Evolutionary conservation across 306 rosid species (phyloP).

Genomic region (Cucurbita moschata): DNA sequence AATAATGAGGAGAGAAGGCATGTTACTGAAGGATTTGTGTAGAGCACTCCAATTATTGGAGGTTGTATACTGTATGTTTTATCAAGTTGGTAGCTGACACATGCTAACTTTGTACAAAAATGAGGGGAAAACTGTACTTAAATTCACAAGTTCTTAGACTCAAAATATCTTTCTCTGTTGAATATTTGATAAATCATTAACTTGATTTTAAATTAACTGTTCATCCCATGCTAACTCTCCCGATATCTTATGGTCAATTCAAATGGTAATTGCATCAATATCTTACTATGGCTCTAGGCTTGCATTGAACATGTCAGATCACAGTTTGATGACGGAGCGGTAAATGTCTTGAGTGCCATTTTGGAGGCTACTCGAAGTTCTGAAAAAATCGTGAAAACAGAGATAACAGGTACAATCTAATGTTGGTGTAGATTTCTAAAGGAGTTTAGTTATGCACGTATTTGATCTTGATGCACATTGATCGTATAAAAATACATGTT

Average conservation of each 20-base stretch:
- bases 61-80: neutral
- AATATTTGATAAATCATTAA: too few species aligned
- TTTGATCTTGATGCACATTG: neutral
- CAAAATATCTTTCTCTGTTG: neutral
- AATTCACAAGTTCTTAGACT: neutral
- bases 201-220: too few species aligned
- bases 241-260: neutral
- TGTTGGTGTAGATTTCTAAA: neutral
- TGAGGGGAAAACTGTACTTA: neutral
- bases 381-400: constrained; percentile 49
- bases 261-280: neutral
- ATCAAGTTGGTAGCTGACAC: neutral
- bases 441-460: neutral
- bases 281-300: constrained; percentile 27
- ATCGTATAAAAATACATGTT: neutral
- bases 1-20: neutral
- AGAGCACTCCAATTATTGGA: neutral
- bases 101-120: neutral
- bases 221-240: too few species aligned
- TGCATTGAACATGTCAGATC: constrained; percentile 64
- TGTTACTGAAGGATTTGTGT: neutral
- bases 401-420: constrained; percentile 44
- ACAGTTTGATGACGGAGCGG: constrained; percentile 59
- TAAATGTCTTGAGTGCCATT: constrained; percentile 48
- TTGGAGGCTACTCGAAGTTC: constrained; percentile 50